A percentile compares a stretch with the other conserved stretches of the same genome.
Evolutionary conservation across 495 filamentous ascomycete species (phyloP).

Genomic region (Daldinia loculata): DNA sequence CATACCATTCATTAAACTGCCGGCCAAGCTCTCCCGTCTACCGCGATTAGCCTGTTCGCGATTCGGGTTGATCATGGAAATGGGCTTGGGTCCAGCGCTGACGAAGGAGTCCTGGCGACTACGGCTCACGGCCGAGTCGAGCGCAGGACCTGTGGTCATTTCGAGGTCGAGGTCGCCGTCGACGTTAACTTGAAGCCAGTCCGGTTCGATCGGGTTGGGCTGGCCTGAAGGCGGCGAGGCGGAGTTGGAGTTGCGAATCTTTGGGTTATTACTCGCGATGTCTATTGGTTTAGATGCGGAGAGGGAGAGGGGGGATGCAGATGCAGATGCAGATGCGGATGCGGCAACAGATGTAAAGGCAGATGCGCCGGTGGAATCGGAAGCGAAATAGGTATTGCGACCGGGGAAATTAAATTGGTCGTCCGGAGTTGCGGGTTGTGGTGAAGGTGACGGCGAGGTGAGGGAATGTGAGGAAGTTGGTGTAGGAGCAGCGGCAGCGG

Average conservation of each 20-base stretch:
- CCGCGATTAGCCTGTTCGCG: slow-evolving; percentile 69
- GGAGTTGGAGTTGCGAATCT: slow-evolving; percentile 37
- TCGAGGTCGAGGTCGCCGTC: slow-evolving; percentile 50
- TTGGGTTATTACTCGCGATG: slow-evolving; percentile 35
- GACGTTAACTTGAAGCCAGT: slow-evolving; percentile 39
- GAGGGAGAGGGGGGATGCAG: slow-evolving; percentile 1
- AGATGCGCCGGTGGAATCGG: slow-evolving; percentile 22
- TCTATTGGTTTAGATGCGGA: slow-evolving; percentile 48
- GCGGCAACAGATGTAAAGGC: slow-evolving; percentile 5
- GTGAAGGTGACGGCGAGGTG: slow-evolving; percentile 48
- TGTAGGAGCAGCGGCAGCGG: slow-evolving; percentile 42
- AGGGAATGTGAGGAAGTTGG: slow-evolving; percentile 48
- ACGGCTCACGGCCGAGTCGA: slow-evolving; percentile 62
- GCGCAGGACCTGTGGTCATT: slow-evolving; percentile 69
- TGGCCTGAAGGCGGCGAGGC: slow-evolving; percentile 41
- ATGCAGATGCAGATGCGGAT: slow-evolving; percentile 17
- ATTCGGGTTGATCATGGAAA: slow-evolving; percentile 80
- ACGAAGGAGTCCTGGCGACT: slow-evolving; percentile 78
- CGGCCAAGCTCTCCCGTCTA: slow-evolving; percentile 84
- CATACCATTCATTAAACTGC: slow-evolving; percentile 91
- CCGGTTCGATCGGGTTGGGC: slow-evolving; percentile 19
- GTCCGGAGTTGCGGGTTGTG: slow-evolving; percentile 54
- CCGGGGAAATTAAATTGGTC: slow-evolving; percentile 47
- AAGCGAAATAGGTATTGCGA: slow-evolving; percentile 42
- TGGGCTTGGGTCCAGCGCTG: slow-evolving; percentile 82